Base-by-base conservation (phyloP, 352 stramenopile species). In the Phytopythium aichiense region DNA sequence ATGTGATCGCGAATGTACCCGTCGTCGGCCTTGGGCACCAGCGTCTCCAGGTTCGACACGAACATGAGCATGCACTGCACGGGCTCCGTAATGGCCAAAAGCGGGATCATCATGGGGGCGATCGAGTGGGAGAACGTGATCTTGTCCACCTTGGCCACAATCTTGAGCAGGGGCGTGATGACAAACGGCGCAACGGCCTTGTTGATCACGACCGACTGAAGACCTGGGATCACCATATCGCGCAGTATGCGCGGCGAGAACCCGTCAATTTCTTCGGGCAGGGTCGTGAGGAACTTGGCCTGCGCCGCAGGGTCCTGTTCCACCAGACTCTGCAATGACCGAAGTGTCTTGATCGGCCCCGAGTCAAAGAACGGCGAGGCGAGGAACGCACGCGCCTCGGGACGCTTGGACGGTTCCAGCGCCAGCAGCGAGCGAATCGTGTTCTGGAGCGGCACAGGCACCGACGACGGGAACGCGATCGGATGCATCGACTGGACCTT, bases 21-120 rank as follows among this genome's bases (percentile, higher is more conserved):
- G 28, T 95, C 84, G 35, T 95, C 87, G 1, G 87, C 87, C 58
- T 95, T 95, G 2, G 84, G 84, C 23, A 95, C 79, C 25, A 95
- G 65, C 30, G 81, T 76, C 58, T 95, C 84, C 15, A 95, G 66
- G 54, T 93, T 85, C 33, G 83, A 92, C 13, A 95, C 87, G 49
- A 95, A 95, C 84, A 94, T 95, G 43, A 95, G 83, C 87, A 95
- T 95, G 60, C 84, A 94, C 66, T 95, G 87, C 35, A 94, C 84
- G 1, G 87, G 87, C 65, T 95, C 87, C n/a, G 81, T 80, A 60
- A 95, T 95, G 5, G 75, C 74, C 31, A 95, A 68, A 22, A 95
- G 70, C 16, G 81, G 72, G 42, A 93, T 76, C 77, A 95, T 86
- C 84, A 95, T 92, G 1, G 76, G 81, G 15, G 81, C 82, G 25